Evolutionary conservation across 495 filamentous ascomycete genomes (phyloP).

Genomic region (Talaromyces adpressus): DNA sequence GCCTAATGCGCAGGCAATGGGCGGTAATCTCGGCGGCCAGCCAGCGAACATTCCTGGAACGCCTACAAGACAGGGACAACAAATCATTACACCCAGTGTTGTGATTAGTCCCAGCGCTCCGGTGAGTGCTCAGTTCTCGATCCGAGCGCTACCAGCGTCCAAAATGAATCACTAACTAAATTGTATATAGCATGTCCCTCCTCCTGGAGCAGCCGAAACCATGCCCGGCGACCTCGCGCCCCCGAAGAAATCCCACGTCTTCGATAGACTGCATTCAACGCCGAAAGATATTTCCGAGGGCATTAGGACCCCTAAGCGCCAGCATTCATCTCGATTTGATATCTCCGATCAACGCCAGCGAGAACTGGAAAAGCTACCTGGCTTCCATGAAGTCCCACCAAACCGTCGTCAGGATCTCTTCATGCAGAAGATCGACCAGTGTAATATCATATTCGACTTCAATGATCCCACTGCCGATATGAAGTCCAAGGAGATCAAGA

Average conservation of each 20-base stretch:
- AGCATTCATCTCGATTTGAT: slow-evolving; percentile 96
- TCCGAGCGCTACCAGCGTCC: not conserved
- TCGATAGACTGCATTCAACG: slow-evolving; percentile 84
- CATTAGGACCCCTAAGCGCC: slow-evolving; percentile 87
- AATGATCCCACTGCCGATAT: slow-evolving; percentile 97
- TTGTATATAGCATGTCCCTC: slow-evolving; percentile 70
- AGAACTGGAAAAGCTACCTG: slow-evolving; percentile 93
- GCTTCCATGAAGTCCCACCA: slow-evolving; percentile 97
- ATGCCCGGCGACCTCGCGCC: slow-evolving; percentile 98
- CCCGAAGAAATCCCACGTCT: slow-evolving; percentile 86
- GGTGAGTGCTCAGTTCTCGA: slow-evolving; percentile 49
- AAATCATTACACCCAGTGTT: slow-evolving; percentile 70
- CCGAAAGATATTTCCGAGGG: slow-evolving; percentile 96
- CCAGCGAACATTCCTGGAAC: slow-evolving; percentile 57
- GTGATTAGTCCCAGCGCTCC: slow-evolving; percentile 93
- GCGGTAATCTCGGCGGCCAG: slow-evolving; percentile 28
- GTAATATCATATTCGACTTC: slow-evolving; percentile 99
- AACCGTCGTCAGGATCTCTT: slow-evolving; percentile 95
- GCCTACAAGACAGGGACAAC: slow-evolving; percentile 58
- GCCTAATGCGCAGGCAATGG: slow-evolving; percentile 21
- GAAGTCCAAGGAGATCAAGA: slow-evolving; percentile 99
- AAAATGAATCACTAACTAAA: slow-evolving; percentile 16
- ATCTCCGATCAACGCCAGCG: slow-evolving; percentile 86
- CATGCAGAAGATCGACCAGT: slow-evolving; percentile 99
- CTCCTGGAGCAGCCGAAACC: slow-evolving; percentile 88